These are phyloP conservation scores for Rhodosorus marinus DNA, from an alignment of 23 red algal genomes.

Conservation along the genomic window DNA sequence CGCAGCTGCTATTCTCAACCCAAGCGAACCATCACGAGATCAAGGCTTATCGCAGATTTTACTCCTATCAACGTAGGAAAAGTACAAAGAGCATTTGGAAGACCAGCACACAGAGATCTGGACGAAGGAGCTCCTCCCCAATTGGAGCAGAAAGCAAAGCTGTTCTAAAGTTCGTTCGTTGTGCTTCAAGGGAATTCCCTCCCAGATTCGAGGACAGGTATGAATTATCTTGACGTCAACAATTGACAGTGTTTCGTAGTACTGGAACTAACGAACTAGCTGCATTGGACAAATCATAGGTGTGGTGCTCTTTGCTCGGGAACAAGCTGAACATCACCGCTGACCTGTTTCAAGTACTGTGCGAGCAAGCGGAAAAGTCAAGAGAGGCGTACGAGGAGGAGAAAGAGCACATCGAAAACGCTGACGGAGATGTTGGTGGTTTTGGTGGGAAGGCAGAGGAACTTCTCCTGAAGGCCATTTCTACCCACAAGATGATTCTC, in stretches of 20 bases:
- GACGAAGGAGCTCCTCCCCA: conserved; percentile 55
- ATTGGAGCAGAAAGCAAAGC: conserved; percentile 47
- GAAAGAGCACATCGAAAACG: conserved; percentile 19
- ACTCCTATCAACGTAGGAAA: too few relatives aligned
- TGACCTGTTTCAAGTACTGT: conserved; percentile 63
- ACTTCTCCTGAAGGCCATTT: conserved; percentile 34
- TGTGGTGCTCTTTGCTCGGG: conserved; percentile 67
- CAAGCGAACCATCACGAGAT: too few relatives aligned
- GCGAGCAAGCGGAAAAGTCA: conserved; percentile 46
- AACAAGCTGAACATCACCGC: conserved; percentile 68
- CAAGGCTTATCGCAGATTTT: too few relatives aligned
- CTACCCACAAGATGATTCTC: conserved; percentile 85
- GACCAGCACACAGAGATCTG: too few relatives aligned
- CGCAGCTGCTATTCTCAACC: too few relatives aligned
- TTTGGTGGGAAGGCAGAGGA: conserved; percentile 48
- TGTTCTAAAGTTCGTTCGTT: conserved; percentile 47
- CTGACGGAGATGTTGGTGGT: conserved; percentile 76
- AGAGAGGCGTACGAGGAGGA: conserved; percentile 36
- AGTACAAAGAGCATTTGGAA: too few relatives aligned
- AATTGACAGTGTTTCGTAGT: too few relatives aligned
- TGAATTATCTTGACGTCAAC: too few relatives aligned
- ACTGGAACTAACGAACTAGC: too few relatives aligned
- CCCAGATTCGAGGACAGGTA: conserved; percentile 50
- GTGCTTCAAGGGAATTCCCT: conserved; percentile 60
- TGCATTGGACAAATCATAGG: too few relatives aligned